Evolutionary conservation across 129 eudicot genomes (phyloP).

Genomic region (Escallonia rubra): DNA sequence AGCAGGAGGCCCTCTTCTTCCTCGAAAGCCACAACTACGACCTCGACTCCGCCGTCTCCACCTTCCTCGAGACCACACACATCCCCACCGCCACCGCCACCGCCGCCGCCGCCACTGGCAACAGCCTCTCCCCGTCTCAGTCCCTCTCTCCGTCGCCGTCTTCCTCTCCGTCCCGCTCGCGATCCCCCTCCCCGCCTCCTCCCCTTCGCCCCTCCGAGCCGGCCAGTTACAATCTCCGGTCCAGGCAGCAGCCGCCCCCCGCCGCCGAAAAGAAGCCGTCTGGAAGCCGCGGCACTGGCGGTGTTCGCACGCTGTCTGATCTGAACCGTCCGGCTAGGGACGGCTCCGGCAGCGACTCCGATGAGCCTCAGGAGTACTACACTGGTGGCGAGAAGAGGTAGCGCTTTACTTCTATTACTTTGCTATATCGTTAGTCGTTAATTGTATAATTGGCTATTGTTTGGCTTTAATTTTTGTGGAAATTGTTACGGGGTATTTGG

Average conservation of each 20-base stretch:
- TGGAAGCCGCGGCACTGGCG: constrained; percentile 35
- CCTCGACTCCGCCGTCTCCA: constrained; percentile 70
- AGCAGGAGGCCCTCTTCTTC: constrained; percentile 58
- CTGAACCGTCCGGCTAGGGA: constrained; percentile 36
- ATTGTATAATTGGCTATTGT: too few relatives aligned
- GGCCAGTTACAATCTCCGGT: constrained; percentile 47
- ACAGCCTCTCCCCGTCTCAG: constrained; percentile 10
- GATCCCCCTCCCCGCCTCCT: constrained; percentile 61
- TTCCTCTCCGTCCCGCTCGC: constrained; percentile 58
- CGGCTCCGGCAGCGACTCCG: constrained; percentile 52
- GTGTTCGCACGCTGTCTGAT: constrained; percentile 66
- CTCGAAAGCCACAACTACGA: constrained; percentile 66
- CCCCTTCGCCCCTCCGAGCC: constrained; percentile 28
- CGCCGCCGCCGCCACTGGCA: constrained; percentile 14
- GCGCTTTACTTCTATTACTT: background rate
- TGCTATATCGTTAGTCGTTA: background rate
- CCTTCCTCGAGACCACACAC: constrained; percentile 51
- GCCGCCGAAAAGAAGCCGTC: constrained; percentile 35
- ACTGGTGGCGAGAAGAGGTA: constrained; percentile 88
- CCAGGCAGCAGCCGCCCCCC: constrained; percentile 13
- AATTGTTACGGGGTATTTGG: too few relatives aligned
- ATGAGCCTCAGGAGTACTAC: constrained; percentile 72
- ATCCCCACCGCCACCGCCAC: constrained; percentile 1
- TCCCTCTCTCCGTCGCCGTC: constrained; percentile 31
- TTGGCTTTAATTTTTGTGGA: too few relatives aligned